phyloP scores from a whole-genome alignment of 352 stramenopile genomes.

The Peronosclerospora sorghi region DNA sequence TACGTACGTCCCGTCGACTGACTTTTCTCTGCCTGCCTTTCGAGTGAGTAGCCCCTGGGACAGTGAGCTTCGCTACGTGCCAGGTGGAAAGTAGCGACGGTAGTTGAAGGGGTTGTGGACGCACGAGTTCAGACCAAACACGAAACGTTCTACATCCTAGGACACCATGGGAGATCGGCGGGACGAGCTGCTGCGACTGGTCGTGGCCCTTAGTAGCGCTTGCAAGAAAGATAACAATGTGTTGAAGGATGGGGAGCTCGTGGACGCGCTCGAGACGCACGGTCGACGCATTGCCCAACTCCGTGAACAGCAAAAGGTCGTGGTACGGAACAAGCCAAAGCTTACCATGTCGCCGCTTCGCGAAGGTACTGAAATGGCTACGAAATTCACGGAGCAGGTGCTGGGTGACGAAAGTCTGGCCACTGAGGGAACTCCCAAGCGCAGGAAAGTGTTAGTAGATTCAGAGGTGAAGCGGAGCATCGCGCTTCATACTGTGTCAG shows the following conservation, averaged over 20 bases:
- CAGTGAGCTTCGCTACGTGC: no score
- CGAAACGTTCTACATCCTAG: no score
- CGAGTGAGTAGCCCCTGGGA: no score
- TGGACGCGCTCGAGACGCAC: constrained; percentile 47
- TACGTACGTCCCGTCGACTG: no score
- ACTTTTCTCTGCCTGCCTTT: no score
- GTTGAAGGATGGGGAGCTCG: constrained; percentile 52
- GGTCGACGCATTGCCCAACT: constrained; percentile 42
- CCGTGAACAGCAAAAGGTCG: constrained; percentile 23
- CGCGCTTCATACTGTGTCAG: constrained; percentile 8
- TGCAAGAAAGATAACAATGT: constrained; percentile 51
- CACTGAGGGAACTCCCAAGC: constrained; percentile 20
- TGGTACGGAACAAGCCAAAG: constrained; percentile 6
- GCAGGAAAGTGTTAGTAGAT: constrained; percentile 32
- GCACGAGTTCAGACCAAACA: no score
- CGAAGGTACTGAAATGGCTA: constrained; percentile 19
- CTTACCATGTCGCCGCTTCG: constrained; percentile 7
- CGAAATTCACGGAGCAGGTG: constrained; percentile 29
- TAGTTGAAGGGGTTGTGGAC: no score
- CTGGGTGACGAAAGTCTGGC: constrained; percentile 13
- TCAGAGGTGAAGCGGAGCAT: constrained; percentile 3
- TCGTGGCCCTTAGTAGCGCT: constrained; percentile 45
- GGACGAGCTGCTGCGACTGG: constrained; percentile 32
- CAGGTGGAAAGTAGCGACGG: no score
- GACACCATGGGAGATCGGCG: constrained; percentile 16